A percentile compares a stretch with the other conserved stretches of the same genome.
Evolutionary conservation across 768 basidiomycete species (phyloP).

Genomic region (Kwoniella botswanensis): DNA sequence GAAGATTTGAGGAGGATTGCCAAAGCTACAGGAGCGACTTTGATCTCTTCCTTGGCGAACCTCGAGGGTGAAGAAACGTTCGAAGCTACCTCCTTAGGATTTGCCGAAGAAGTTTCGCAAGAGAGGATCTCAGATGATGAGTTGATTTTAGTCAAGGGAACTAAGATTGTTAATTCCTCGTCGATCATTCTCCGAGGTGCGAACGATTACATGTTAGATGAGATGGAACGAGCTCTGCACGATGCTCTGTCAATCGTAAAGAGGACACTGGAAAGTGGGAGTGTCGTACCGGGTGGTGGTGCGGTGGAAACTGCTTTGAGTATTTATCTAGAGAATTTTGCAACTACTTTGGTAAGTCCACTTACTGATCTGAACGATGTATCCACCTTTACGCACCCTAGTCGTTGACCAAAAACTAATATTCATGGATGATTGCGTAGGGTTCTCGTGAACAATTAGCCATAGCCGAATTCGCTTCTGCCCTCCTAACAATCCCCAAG

Average conservation of each 20-base stretch:
- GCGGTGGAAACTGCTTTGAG: constrained; percentile 96
- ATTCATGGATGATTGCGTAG: constrained; percentile 60
- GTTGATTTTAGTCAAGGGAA: constrained; percentile 94
- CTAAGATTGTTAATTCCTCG: constrained; percentile 89
- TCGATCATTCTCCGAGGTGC: constrained; percentile 94
- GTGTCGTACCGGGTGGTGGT: constrained; percentile 95
- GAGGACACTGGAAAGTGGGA: constrained; percentile 91
- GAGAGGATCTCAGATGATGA: constrained; percentile 99
- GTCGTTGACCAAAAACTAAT: no score
- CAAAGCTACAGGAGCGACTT: constrained; percentile 91
- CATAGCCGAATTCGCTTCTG: constrained; percentile 96
- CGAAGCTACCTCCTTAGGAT: constrained; percentile 86
- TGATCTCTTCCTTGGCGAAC: constrained; percentile 91
- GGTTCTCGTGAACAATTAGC: constrained; percentile 98
- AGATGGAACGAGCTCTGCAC: constrained; percentile 97
- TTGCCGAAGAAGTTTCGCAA: constrained; percentile 93
- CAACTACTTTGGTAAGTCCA: constrained; percentile 83
- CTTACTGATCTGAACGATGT: not conserved
- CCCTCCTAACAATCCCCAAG: constrained; percentile 93
- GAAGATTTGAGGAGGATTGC: constrained; percentile 97
- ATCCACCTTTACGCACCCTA: not conserved
- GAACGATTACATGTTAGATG: constrained; percentile 98
- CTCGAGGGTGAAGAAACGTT: constrained; percentile 98
- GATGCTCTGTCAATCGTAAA: constrained; percentile 95
- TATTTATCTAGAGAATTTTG: constrained; percentile 98